A percentile compares a stretch with the other conserved stretches of the same genome.
These are phyloP conservation scores for Platismatia glauca DNA, from an alignment of 495 filamentous ascomycete genomes.

Conservation along the genomic window DNA sequence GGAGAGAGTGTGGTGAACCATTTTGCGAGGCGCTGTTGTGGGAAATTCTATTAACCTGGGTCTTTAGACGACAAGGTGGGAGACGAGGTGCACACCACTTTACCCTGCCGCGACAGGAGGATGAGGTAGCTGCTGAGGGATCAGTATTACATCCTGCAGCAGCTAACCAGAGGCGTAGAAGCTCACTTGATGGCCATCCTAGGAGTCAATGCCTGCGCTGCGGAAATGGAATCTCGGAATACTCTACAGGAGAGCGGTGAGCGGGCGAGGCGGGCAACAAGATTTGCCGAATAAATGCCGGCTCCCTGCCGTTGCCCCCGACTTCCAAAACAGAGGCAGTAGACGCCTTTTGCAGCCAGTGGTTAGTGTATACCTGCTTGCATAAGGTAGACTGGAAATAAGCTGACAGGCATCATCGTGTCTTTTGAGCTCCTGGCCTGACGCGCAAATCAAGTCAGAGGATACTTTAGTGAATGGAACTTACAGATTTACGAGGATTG, in stretches of 20 bases:
- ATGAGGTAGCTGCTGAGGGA: constrained; percentile 73
- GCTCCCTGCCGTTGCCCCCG: not conserved
- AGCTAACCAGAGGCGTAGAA: not conserved
- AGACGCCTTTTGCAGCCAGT: not conserved
- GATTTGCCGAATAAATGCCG: constrained; percentile 11
- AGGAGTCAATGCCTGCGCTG: constrained; percentile 9
- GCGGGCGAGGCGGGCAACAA: not conserved
- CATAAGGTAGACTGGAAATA: not conserved
- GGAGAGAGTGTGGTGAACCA: constrained; percentile 99
- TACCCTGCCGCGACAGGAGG: constrained; percentile 92
- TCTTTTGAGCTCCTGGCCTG: not conserved
- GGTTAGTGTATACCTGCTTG: not conserved
- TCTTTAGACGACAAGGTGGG: constrained; percentile 26
- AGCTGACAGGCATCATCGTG: not conserved
- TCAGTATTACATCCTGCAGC: constrained; percentile 28
- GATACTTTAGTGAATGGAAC: not conserved
- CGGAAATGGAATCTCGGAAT: not conserved
- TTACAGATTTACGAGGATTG: not conserved
- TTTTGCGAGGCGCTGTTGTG: constrained; percentile 81
- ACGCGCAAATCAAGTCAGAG: not conserved
- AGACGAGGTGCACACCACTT: constrained; percentile 71
- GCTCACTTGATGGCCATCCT: constrained; percentile 55
- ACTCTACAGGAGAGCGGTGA: not conserved
- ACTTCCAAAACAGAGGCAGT: not conserved
- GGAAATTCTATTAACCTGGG: constrained; percentile 28